Evolutionary conservation across 116 monocot genomes (phyloP).

Genomic region (Dioscorea cayenensis): DNA sequence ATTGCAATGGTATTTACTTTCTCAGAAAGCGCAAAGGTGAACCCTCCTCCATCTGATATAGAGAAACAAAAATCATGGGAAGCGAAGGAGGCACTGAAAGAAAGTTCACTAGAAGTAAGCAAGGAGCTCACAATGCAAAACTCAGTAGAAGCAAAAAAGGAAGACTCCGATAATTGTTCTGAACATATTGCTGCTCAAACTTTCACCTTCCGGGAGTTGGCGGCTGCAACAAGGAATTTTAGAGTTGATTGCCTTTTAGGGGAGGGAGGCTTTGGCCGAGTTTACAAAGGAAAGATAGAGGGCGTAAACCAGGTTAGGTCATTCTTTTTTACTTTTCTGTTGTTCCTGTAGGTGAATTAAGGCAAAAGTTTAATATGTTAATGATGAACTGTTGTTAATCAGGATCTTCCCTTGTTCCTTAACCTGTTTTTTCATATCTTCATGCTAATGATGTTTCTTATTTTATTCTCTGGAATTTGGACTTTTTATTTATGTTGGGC

Average conservation of each 20-base stretch:
- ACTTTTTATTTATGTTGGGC: no score
- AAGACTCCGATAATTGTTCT: conserved; percentile 11
- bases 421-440: no score
- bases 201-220: conserved; percentile 62
- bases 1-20: neutral
- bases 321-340: neutral
- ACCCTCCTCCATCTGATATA: conserved; percentile 10
- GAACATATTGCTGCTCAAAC: conserved; percentile 37
- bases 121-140: conserved; percentile 7
- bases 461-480: no score
- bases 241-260: conserved; percentile 53
- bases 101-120: conserved; percentile 13
- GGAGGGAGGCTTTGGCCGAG: conserved; percentile 79
- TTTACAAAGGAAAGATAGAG: conserved; percentile 67
- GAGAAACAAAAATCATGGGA: conserved; percentile 11
- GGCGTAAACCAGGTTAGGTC: conserved; percentile 48
- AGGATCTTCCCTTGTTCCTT: no score
- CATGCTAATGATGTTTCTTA: no score
- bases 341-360: no score
- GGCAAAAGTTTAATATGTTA: no score
- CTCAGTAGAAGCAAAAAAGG: conserved; percentile 4
- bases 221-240: conserved; percentile 58
- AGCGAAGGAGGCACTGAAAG: neutral
- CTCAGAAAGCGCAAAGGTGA: conserved; percentile 25
- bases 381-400: no score